These are phyloP conservation scores for Sclerotinia borealis DNA, from an alignment of 2,329 filamentous ascomycete genomes.

Conservation along the genomic window DNA sequence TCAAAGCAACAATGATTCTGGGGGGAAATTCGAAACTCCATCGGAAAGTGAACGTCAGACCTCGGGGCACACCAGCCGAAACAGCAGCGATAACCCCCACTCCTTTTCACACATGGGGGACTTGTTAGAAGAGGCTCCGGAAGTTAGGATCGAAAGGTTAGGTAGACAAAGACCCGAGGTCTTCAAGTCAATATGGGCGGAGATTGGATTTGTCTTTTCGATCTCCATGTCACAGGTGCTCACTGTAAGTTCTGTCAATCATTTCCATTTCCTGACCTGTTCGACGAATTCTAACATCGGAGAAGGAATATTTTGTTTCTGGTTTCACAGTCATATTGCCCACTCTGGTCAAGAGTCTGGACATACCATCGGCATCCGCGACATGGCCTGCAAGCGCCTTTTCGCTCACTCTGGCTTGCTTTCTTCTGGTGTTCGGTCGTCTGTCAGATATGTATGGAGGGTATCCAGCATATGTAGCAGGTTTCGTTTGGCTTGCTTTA, in stretches of 20 bases:
- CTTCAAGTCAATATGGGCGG: conserved; percentile 46
- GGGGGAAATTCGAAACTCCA: neutral
- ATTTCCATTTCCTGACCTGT: neutral
- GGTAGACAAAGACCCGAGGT: conserved; percentile 50
- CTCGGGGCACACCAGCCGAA: neutral
- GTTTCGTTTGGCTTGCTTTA: conserved; percentile 57
- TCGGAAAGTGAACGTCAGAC: neutral
- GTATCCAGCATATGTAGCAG: conserved; percentile 52
- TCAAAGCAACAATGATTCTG: neutral
- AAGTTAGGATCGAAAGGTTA: conserved; percentile 44
- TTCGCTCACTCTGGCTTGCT: conserved; percentile 47
- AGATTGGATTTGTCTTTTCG: conserved; percentile 54
- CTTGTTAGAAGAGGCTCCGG: conserved; percentile 27
- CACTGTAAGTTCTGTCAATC: conserved; percentile 35
- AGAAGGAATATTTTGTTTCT: conserved; percentile 59
- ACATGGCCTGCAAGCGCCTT: conserved; percentile 61
- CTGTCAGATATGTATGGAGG: conserved; percentile 58
- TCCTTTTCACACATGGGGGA: neutral
- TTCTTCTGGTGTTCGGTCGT: conserved; percentile 59
- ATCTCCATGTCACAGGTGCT: conserved; percentile 54
- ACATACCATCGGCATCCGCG: conserved; percentile 54
- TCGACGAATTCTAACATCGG: neutral
- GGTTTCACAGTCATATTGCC: conserved; percentile 72
- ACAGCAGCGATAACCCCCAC: neutral
- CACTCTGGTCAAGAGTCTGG: conserved; percentile 51